A percentile compares a stretch with the other conserved stretches of the same genome.
Evolutionary conservation across 345 rosid species (phyloP).

Genomic region (Schrenkiella parvula): DNA sequence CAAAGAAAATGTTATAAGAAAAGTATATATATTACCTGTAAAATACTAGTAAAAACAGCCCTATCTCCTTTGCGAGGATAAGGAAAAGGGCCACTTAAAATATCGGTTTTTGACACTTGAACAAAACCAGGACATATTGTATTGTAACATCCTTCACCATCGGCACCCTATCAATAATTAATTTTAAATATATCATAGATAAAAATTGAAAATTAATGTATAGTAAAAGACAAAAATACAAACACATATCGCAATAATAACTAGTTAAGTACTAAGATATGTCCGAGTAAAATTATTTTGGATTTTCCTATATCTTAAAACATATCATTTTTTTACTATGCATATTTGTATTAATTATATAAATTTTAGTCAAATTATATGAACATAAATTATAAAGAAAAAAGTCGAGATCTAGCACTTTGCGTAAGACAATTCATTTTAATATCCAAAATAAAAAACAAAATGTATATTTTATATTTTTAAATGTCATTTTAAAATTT

Average conservation of each 20-base stretch:
- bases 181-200: neutral
- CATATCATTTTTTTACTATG: neutral
- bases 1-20: neutral
- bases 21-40: neutral
- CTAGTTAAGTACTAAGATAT: neutral
- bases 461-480: neutral
- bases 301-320: neutral
- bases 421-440: neutral
- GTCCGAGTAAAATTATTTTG: neutral
- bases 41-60: neutral
- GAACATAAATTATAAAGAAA: neutral
- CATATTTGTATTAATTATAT: neutral
- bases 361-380: neutral
- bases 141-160: constrained; percentile 18
- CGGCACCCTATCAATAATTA: constrained; percentile 9
- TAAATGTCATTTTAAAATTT: neutral
- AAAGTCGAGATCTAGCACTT: neutral
- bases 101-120: constrained; percentile 4
- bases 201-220: neutral
- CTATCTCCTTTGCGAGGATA: neutral
- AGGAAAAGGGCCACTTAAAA: neutral
- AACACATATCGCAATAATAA: neutral
- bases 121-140: constrained; percentile 15
- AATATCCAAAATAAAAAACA: neutral
- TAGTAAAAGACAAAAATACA: neutral